Evolutionary conservation across 805 yeast genomes (phyloP), one percentile per base, ranked within the genome.

Genomic region (Yamadazyma sp.): DNA sequence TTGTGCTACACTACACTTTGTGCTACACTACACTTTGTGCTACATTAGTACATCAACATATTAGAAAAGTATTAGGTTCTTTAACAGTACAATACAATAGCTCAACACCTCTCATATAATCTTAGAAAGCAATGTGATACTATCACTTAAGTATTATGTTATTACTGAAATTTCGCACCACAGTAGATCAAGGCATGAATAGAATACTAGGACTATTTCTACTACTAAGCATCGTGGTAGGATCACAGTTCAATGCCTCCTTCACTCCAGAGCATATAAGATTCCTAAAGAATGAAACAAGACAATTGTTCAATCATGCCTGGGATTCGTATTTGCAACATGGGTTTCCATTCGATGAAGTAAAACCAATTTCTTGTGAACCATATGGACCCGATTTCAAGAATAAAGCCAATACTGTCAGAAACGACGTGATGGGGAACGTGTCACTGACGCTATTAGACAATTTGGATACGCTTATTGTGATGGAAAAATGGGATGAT

Each of bases 371-470:
- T 9, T 55, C 81, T 0, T 89, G 98, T 54, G 56, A 52, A 14
- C 82, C 87, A 0, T 74, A 76, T 33, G 82, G 80, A 3, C 77
- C 87, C 9, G 87, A 86, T 50, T 69, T 62, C 39, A 58, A 57
- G 0, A 68, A 82, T 46, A 50, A 69, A 1, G 49, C 57, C 5
- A 80, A 87, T 48, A 65, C 75, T 2, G 75, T 74, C 15, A 63
- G 82, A 29, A 87, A 86, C 52, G 98, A 89, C 53, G 93, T 83
- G 0, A 56, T 87, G 62, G 97, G 97, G 0, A 87, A 87, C 49
- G 80, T 78, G 37, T 77, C 95, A 0, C 71, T 81, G 47, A 86
- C 96, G 0, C 58, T 88, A 30, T 62, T 89, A 18, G 98, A 89
- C 55, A 72, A 84, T 10, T 55, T 91, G 26, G 95, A 93, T 42